Percentiles rank a stretch among this genome's conserved stretches.
Evolutionary conservation across 441 rosid species (phyloP).

Genomic region (Aquilaria agallochum): DNA sequence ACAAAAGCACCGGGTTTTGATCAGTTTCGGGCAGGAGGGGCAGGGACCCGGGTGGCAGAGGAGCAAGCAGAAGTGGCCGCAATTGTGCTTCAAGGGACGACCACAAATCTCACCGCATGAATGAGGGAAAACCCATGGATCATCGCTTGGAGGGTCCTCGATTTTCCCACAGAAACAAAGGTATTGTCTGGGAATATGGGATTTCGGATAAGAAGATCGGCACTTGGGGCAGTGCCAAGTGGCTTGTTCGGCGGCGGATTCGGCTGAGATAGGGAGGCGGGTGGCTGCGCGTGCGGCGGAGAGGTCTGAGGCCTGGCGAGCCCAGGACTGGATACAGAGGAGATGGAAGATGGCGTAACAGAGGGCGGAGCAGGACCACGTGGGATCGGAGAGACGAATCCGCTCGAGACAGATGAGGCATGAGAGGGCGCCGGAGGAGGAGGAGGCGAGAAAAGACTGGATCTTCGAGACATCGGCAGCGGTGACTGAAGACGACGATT

Average conservation of each 20-base stretch:
- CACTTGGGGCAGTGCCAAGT: slow-evolving; percentile 93
- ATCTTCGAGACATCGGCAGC: slow-evolving; percentile 66
- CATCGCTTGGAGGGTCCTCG: slow-evolving; percentile 56
- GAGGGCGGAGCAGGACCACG: slow-evolving; percentile 81
- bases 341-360: slow-evolving; percentile 88
- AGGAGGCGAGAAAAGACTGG: slow-evolving; percentile 79
- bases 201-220: slow-evolving; percentile 49
- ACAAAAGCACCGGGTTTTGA: slow-evolving; percentile 59
- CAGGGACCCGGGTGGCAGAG: slow-evolving; percentile 95
- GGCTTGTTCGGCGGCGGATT: slow-evolving; percentile 39
- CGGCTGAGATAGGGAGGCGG: slow-evolving; percentile 56
- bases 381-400: slow-evolving; percentile 70
- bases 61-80: slow-evolving; percentile 77
- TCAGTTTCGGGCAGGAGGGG: slow-evolving; percentile 79
- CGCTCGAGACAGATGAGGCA: slow-evolving; percentile 97
- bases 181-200: slow-evolving; percentile 57
- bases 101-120: slow-evolving; percentile 86
- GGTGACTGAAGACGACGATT: slow-evolving; percentile 37
- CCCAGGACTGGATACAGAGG: slow-evolving; percentile 87
- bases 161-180: slow-evolving; percentile 80
- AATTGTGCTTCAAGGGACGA: slow-evolving; percentile 50
- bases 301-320: slow-evolving; percentile 75
- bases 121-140: slow-evolving; percentile 91
- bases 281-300: slow-evolving; percentile 61
- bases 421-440: slow-evolving; percentile 84